phyloP scores from a whole-genome alignment of 441 rosid genomes.

The Mallotus repandus region DNA sequence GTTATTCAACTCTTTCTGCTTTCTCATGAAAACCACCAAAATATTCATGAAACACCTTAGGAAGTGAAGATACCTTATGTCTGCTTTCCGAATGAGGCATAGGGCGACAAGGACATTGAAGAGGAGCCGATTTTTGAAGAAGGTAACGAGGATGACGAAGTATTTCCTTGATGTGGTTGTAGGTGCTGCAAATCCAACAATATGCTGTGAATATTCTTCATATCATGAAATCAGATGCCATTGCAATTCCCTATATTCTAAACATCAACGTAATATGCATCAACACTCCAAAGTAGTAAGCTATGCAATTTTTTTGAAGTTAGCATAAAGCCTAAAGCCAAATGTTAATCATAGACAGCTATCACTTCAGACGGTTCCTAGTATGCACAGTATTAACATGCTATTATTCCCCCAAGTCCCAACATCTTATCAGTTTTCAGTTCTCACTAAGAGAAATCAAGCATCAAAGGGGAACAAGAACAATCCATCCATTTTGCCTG shows the following conservation, averaged over 20 bases:
- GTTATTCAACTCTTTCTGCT: not conserved
- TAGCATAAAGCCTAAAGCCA: not conserved
- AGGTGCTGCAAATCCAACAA: conserved; percentile 10
- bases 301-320: not conserved
- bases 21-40: not conserved
- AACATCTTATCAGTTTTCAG: not conserved
- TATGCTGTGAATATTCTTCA: not conserved
- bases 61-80: conserved; percentile 3
- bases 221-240: not conserved
- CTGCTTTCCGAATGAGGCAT: not conserved
- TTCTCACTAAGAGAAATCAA: not conserved
- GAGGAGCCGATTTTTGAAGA: not conserved
- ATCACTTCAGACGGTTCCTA: not conserved
- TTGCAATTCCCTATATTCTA: not conserved
- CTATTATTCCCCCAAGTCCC: not conserved
- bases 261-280: not conserved
- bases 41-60: not conserved
- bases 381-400: not conserved
- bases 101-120: not conserved
- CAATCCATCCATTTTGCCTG: not conserved
- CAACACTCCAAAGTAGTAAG: not conserved
- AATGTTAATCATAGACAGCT: not conserved
- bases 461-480: not conserved
- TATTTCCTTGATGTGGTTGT: not conserved
- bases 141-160: not conserved